Evolutionary conservation across 1,284 basidiomycete species (phyloP), one percentile per base, ranked within the genome.

Genomic region (Tilletia horrida): DNA sequence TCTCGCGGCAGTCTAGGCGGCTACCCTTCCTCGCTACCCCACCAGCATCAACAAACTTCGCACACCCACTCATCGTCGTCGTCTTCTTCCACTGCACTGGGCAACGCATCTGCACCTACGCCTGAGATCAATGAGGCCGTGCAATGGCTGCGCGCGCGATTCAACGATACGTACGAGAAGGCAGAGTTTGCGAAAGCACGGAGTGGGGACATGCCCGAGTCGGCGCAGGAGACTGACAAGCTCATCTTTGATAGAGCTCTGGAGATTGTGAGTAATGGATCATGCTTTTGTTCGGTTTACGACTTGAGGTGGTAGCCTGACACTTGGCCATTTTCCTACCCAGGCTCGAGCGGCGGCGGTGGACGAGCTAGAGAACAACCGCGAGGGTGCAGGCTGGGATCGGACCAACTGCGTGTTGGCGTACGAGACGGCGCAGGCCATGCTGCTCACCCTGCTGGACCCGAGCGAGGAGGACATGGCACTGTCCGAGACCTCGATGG

Each of bases 361-460:
- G 31, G 92, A 93, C 78, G 95, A 98, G 80, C 86, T 97, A 0
- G 85, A 91, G 25, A 78, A 76, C 65, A 77, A 80, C 43, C 72
- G 73, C 11, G 70, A 73, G 7, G 70, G 71, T 1, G 59, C 64
- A 27, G 91, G 92, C 73, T 89, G 91, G 23, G 90, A 93, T 72
- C 76, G 83, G 3, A 66, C 78, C 31, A 89, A 91, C 74, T 96
- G 93, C 79, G 90, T 96, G 83, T 89, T 90, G 77, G 86, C 94
- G 44, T 98, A 98, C 83, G 94, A 97, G 80, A 92, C 92, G 71
- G 92, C 93, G 0, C 83, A 96, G 21, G 95, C 92, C 90, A 90
- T 94, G 80, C 84, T 98, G 29, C 91, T 91, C 73, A 90, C 92
- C 0, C 85, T 97, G 4, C 88, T 95, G 76, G 95, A 98, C 80